Base-by-base conservation (phyloP, 305 asterid genomes). In the Euphrasia arctica region DNA sequence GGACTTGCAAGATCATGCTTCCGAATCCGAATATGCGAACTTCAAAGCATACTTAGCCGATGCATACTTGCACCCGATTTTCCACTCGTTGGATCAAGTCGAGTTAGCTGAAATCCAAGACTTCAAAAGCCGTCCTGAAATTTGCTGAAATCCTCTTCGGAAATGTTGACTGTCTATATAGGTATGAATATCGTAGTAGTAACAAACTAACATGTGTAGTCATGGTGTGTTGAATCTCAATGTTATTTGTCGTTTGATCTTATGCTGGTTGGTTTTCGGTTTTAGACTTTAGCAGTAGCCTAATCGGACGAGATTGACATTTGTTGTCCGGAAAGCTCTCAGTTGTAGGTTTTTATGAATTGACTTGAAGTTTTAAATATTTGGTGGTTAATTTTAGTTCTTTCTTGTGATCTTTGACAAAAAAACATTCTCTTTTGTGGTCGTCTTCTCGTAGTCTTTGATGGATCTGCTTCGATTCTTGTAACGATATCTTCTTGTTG, bases 61-160 rank as follows among this genome's bases (percentile, higher is more conserved):
- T 48, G 97, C 97, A 34, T 90, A 90, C 77, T 78, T 90, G 77
- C 97, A 90, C 60, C 97, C 96, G 2, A 90, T 88, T 54, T 90
- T 88, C 79, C 85, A 68, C 79, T 81, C 95, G 25, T 75, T 81
- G 15, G 85, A 84, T 71, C 86, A 79, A 75, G 82, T 71, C 15
- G 85, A 90, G 6, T 18, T 79, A 64, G 76, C 61, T 41, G 86
- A 78, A 39, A 79, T 85, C 63, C 66, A 78, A 63, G 73, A 78
- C 5, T 79, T 85, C 42, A 81, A 79, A 73, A 75, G 68, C 59
- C 70, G 67, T 39, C 72, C 67, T 11, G 63, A 52, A 31, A 41
- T 50, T 42, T 68, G 22, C 22, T 18, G 71, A 12, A 54, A 70
- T 68, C 71, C 79, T 1, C 49, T 65, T 5, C 41, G 63, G 47